phyloP scores from a whole-genome alignment of 129 eudicot species.

The Flaveria linearis region DNA sequence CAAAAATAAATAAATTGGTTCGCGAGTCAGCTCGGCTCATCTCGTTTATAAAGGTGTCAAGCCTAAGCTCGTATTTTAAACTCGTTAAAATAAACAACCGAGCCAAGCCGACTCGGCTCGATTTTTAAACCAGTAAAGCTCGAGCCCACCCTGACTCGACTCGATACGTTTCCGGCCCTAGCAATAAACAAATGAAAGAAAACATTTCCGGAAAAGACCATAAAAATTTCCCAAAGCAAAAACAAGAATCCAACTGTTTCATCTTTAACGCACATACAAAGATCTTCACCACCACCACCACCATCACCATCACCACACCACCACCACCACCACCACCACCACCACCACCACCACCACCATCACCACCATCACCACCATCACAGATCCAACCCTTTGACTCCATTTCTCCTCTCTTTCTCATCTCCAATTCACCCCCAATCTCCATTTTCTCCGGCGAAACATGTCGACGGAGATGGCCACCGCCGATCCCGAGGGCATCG shows the following conservation, averaged over 20 bases:
- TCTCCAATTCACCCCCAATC: neutral
- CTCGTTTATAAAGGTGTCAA: too few species aligned
- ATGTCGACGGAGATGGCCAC: conserved; percentile 78
- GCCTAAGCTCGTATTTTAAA: too few species aligned
- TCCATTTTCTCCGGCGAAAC: conserved; percentile 15
- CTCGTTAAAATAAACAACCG: too few species aligned
- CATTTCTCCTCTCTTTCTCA: conserved; percentile 26
- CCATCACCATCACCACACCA: neutral
- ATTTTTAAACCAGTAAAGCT: too few species aligned
- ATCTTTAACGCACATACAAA: conserved; percentile 27
- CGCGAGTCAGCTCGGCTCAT: too few species aligned
- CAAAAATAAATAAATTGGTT: too few species aligned
- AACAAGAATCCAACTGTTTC: conserved; percentile 30
- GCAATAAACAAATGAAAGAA: too few species aligned
- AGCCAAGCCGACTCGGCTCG: too few species aligned
- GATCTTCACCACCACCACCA: neutral
- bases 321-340: neutral
- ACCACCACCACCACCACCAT: neutral
- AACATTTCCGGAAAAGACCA: neutral
- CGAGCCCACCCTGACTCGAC: too few species aligned
- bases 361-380: neutral
- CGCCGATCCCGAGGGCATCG: conserved; percentile 83
- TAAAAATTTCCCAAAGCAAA: neutral
- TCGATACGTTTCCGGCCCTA: too few species aligned
- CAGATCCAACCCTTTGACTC: conserved; percentile 37